A percentile compares a stretch with the other conserved stretches of the same genome.
Conservation (phyloP, 2,329 filamentous ascomycete genomes). For the Diaporthe batatas region DNA sequence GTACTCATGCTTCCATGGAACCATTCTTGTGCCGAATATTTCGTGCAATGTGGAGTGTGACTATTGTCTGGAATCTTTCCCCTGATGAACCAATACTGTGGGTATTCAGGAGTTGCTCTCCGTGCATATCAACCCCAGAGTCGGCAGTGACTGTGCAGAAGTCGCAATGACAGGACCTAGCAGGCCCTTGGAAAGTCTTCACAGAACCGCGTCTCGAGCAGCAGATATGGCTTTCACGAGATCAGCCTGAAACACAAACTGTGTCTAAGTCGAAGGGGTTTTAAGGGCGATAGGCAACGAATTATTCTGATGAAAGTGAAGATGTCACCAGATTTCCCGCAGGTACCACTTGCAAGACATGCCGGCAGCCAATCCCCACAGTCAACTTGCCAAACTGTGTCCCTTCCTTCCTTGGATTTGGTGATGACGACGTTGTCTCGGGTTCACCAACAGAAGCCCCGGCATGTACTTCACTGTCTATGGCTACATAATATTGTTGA, state of each 20-base stretch:
- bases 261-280: too few relatives aligned
- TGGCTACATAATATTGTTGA: not conserved
- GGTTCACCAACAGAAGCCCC: not conserved
- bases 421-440: slow-evolving; percentile 2
- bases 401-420: too few relatives aligned
- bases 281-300: not conserved
- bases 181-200: not conserved
- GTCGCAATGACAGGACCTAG: not conserved
- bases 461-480: not conserved
- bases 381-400: not conserved
- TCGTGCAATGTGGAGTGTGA: not conserved
- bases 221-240: not conserved
- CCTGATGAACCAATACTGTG: not conserved
- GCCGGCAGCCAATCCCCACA: not conserved
- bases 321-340: too few relatives aligned
- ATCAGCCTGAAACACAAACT: not conserved
- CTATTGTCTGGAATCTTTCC: not conserved
- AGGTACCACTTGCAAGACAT: not conserved
- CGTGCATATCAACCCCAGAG: not conserved
- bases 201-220: not conserved
- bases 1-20: not conserved
- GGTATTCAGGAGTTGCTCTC: not conserved
- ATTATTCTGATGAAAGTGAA: not conserved
- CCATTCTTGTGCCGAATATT: not conserved
- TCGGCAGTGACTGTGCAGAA: not conserved